Conservation (phyloP, 2,329 filamentous ascomycete genomes). For the Pestalotiopsis fici region DNA sequence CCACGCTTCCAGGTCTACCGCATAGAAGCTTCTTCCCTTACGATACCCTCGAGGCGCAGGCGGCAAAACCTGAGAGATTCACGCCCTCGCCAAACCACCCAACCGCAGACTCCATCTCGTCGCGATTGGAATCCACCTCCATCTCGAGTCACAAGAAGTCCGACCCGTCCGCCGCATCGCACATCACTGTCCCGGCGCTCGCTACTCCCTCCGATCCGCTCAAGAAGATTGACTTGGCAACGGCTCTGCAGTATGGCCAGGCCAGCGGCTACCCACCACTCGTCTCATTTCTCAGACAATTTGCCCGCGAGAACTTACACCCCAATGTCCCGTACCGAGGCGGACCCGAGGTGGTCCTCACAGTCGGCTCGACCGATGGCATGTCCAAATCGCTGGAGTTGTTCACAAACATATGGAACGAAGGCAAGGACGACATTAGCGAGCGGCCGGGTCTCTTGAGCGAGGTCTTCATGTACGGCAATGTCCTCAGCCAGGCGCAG, state of each 20-base stretch:
- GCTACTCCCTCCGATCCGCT: conserved; percentile 55
- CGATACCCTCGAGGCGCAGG: conserved; percentile 83
- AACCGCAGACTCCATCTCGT: conserved; percentile 32
- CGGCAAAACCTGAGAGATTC: conserved; percentile 75
- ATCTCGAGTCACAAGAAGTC: conserved; percentile 22
- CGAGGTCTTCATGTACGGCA: conserved; percentile 82
- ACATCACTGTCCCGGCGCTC: conserved; percentile 65
- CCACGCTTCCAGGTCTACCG: conserved; percentile 65
- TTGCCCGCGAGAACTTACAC: conserved; percentile 75
- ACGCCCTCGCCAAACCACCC: conserved; percentile 67
- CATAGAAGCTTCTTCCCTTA: conserved; percentile 84
- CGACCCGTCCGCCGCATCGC: conserved; percentile 37
- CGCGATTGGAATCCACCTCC: conserved; percentile 35
- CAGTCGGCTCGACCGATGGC: conserved; percentile 83
- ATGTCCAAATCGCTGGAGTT: conserved; percentile 77
- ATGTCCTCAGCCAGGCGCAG: conserved; percentile 65
- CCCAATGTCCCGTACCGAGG: conserved; percentile 77
- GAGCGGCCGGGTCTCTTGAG: conserved; percentile 77
- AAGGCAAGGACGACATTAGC: conserved; percentile 64
- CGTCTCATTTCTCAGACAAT: conserved; percentile 76
- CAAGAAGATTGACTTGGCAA: conserved; percentile 76
- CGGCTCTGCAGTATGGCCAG: conserved; percentile 85
- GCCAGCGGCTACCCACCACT: conserved; percentile 80
- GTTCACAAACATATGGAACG: conserved; percentile 75
- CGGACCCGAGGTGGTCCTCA: conserved; percentile 77